These are phyloP conservation scores for Colletotrichum scovillei DNA, from an alignment of 2,329 filamentous ascomycete genomes.

Conservation along the genomic window DNA sequence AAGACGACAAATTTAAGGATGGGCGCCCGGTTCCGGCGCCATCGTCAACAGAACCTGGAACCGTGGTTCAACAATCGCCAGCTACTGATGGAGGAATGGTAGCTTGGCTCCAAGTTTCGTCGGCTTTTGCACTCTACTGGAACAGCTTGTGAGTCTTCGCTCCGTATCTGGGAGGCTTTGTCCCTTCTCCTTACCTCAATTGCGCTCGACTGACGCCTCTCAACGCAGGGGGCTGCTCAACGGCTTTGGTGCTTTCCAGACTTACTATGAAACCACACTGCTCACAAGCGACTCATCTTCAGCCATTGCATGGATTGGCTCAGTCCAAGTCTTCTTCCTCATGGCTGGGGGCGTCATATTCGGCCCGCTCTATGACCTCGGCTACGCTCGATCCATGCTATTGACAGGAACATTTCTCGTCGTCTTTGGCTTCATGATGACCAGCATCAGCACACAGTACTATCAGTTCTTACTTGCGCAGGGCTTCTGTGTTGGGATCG, in stretches of 20 bases:
- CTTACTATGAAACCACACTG: slow-evolving; percentile 53
- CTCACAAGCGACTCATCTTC: slow-evolving; percentile 42
- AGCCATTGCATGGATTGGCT: slow-evolving; percentile 69
- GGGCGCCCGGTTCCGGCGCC: too few relatives aligned
- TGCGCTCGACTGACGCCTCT: slow-evolving; percentile 46
- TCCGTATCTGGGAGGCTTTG: background rate
- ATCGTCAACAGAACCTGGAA: background rate
- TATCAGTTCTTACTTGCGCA: slow-evolving; percentile 53
- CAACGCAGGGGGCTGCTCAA: slow-evolving; percentile 47
- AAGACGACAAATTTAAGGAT: background rate
- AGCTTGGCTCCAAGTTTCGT: background rate
- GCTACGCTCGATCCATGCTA: slow-evolving; percentile 68
- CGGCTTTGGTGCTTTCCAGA: slow-evolving; percentile 47
- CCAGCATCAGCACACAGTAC: slow-evolving; percentile 55
- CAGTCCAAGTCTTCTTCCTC: slow-evolving; percentile 66
- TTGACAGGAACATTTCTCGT: slow-evolving; percentile 63
- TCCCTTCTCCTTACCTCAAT: background rate
- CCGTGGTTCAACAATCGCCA: background rate
- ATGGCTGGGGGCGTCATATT: slow-evolving; percentile 65
- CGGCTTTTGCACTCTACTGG: background rate
- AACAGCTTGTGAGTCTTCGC: background rate
- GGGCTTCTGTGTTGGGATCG: slow-evolving; percentile 49
- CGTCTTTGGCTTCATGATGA: slow-evolving; percentile 73
- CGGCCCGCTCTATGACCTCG: slow-evolving; percentile 71
- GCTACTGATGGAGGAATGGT: background rate